Evolutionary conservation across 148 eudicot species (phyloP), one percentile per base, ranked within the genome.

Genomic region (Camellia lanceoleosa): DNA sequence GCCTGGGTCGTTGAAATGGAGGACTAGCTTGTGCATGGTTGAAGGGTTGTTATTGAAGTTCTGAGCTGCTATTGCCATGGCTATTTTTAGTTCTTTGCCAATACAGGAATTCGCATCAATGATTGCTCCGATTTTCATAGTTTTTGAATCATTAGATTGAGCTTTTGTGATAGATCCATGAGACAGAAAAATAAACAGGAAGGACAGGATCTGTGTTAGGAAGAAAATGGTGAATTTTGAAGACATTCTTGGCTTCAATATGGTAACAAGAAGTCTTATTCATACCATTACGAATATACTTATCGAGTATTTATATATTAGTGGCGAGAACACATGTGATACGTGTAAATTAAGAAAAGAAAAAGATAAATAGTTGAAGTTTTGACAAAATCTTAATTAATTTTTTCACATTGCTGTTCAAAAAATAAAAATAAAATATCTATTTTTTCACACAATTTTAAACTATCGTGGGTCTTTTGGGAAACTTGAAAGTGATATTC

Each of bases 71-170:
- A 81, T 59, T 15, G 58, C 49, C 74, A 76, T 68, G 74, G 80
- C 83, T 20, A 41, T 41, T 60, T 60, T 75, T 14, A 20, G 68
- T 69, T 81, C 79, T 76, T 76, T 81, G 18, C 83, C 83, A 18
- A 75, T 51, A 12, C 74, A 60, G 20, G 79, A 74, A 58, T 68
- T 60, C 2, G 0, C 68, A 59, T 81, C 69, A 19, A 80, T 44
- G 60, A 74, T 74, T 2, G 71, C 83, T 5, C 79, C 79, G 19
- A 80, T 49, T 3, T 23, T 80, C 6, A 38, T 13, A 30, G 51
- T 75, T 14, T 42, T 5, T 3, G 46, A 10, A 6, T 58, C 23
- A 23, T 23, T 23, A 18, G 63, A 64, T 3, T 23, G 23, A 23
- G 47, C 10, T 74, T 42, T 3, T 74, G 56, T 47, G 79, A 62